A percentile compares a stretch with the other conserved stretches of the same genome.
These are phyloP conservation scores for Mercurialis annua DNA, from an alignment of 345 rosid species.

Conservation along the genomic window DNA sequence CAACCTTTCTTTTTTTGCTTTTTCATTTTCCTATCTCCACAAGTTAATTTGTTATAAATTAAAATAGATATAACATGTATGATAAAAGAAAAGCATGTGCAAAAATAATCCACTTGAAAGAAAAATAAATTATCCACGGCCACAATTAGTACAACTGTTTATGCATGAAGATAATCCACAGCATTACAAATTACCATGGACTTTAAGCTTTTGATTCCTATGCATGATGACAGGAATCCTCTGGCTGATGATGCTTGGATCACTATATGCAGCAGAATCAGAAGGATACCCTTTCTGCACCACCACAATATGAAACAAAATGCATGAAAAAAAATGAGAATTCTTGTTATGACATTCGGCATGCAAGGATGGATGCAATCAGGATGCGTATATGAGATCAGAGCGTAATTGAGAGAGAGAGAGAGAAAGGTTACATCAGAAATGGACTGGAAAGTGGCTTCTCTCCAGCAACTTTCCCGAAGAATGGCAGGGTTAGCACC, in stretches of 20 bases:
- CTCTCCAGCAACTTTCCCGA: slow-evolving; percentile 92
- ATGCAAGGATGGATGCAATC: neutral
- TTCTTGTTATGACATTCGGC: neutral
- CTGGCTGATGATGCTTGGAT: slow-evolving; percentile 81
- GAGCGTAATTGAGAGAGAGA: slow-evolving; percentile 15
- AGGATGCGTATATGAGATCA: neutral
- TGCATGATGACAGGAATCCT: slow-evolving; percentile 78
- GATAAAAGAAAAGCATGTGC: neutral
- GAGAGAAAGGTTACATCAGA: slow-evolving; percentile 51
- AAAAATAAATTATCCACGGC: slow-evolving; percentile 5
- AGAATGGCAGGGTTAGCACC: slow-evolving; percentile 48
- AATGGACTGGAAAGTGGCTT: slow-evolving; percentile 67
- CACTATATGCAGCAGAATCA: slow-evolving; percentile 72
- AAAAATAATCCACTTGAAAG: slow-evolving; percentile 15
- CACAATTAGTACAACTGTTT: slow-evolving; percentile 18
- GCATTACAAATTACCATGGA: slow-evolving; percentile 38
- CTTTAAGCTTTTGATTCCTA: slow-evolving; percentile 63
- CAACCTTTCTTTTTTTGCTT: neutral
- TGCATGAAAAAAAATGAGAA: neutral
- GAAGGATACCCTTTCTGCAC: slow-evolving; percentile 85
- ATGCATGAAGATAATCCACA: slow-evolving; percentile 19
- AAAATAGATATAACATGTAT: slow-evolving; percentile 11
- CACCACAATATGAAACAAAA: slow-evolving; percentile 2
- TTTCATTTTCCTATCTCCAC: neutral
- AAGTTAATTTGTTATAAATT: slow-evolving; percentile 6